Evolutionary conservation across 2,329 filamentous ascomycete genomes (phyloP).

Genomic region (Penicillium sp.): DNA sequence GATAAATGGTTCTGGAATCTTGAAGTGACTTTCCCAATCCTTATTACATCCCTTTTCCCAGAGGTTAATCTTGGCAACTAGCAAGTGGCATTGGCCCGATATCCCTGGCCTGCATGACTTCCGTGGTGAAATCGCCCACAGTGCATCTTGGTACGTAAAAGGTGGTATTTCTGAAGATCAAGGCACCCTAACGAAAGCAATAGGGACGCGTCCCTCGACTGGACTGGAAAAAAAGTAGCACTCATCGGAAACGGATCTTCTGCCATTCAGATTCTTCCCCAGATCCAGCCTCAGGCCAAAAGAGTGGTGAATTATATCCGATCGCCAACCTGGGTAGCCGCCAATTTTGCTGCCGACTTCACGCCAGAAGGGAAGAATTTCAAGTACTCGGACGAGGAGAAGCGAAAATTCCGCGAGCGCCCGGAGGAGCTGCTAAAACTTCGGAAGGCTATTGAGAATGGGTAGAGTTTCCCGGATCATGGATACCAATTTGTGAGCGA

Average conservation of each 20-base stretch:
- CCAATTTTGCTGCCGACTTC: constrained; percentile 35
- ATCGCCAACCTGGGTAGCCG: constrained; percentile 36
- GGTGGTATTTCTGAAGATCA: too few relatives aligned
- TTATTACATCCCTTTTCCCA: too few relatives aligned
- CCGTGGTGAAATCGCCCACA: constrained; percentile 51
- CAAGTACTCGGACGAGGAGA: constrained; percentile 38
- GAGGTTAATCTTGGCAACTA: too few relatives aligned
- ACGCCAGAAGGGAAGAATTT: constrained; percentile 21
- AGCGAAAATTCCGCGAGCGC: constrained; percentile 18
- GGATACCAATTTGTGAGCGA: too few relatives aligned
- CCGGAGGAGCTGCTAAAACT: too few relatives aligned
- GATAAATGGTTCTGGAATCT: constrained; percentile 45
- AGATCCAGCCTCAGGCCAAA: constrained; percentile 43
- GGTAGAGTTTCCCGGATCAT: too few relatives aligned
- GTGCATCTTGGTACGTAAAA: constrained; percentile 42
- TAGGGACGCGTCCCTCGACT: constrained; percentile 38
- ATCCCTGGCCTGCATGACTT: constrained; percentile 54
- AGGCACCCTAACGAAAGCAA: too few relatives aligned
- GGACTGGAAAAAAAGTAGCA: constrained; percentile 40
- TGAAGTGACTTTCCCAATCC: too few relatives aligned
- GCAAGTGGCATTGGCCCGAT: constrained; percentile 50
- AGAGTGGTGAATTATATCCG: constrained; percentile 43
- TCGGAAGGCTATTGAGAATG: too few relatives aligned
- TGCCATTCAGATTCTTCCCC: constrained; percentile 48
- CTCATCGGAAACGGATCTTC: constrained; percentile 46